Base-by-base conservation (phyloP, 2,329 filamentous ascomycete genomes). In the Zasmidium angulare region DNA sequence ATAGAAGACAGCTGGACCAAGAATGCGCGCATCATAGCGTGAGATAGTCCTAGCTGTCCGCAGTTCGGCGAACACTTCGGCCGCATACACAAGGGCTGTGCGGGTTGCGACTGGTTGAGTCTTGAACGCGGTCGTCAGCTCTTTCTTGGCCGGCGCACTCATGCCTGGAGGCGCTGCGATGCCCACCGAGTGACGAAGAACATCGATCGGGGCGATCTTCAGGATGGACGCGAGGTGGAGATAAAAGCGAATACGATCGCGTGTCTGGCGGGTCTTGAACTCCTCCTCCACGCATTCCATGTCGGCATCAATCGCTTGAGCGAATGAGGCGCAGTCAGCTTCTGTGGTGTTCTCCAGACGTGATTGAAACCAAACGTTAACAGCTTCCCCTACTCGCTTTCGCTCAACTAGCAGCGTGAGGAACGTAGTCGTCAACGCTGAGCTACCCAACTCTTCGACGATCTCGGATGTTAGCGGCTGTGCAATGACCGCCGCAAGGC, bases 271-370 rank as follows among this genome's bases (percentile, higher is more conserved):
- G 3, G 6, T 43, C 36, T 52, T 23, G 14, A 40, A 36, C 22
- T 57, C 48, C 22, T 57, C 20, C 19, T 57, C 55, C 29, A 57
- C 50, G 31, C 55, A 24, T 29, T 47, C 55, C 55, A 57, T 57
- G 22, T 57, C 55, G 14, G 48, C 55, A 47, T 57, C 55, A 2
- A 57, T 36, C 22, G 51, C 36, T 57, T 57, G 49, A 50, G 49
- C 55, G n/a, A 50, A 57, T 17, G 48, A 48, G 23, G 50, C 49
- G 12, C 22, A 29, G 20, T 50, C 48, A 31, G 50, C 55, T 9
- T 40, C 20, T 7, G 49, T 47, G 22, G 26, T 57, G 55, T 52
- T 47, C 14, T 43, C 12, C 6, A 43, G 36, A 14, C 55, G 55
- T n/a, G 55, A 50, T 12, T 26, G 49, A 17, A 52, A 52, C 55